Evolutionary conservation across 225 moss, liverwort and hornwort genomes (phyloP).

Genomic region (Pleurozium schreberi): DNA sequence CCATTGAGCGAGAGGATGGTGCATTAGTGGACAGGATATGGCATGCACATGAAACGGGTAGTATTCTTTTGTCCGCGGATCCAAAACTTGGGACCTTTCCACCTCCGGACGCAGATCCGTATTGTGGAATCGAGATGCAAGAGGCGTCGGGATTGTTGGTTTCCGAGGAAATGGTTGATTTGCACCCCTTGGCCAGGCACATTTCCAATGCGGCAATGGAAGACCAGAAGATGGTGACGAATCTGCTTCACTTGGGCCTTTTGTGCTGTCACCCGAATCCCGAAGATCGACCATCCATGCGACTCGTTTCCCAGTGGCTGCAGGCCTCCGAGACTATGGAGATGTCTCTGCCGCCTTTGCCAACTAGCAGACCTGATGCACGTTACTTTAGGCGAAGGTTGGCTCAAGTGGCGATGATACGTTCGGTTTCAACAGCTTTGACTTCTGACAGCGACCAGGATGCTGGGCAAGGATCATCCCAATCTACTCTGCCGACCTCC

Average conservation of each 20-base stretch:
- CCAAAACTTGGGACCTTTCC: background rate
- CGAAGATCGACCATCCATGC: background rate
- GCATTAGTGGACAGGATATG: background rate
- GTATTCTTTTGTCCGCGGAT: background rate
- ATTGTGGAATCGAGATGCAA: background rate
- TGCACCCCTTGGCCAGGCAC: background rate
- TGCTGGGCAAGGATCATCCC: background rate
- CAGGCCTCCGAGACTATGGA: background rate
- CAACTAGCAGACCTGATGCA: background rate
- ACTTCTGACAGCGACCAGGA: background rate
- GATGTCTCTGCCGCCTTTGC: background rate
- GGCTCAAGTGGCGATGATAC: background rate
- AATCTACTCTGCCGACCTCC: background rate
- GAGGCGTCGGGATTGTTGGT: background rate
- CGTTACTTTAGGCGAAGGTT: background rate
- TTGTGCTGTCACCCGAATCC: conserved; percentile 2
- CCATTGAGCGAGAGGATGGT: background rate
- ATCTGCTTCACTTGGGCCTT: conserved; percentile 1
- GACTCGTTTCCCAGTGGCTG: background rate
- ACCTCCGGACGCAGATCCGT: background rate
- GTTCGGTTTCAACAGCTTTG: background rate
- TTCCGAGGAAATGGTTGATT: background rate
- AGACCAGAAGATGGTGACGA: background rate
- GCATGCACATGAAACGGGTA: background rate
- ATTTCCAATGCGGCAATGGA: background rate